Base-by-base conservation (phyloP, 2,329 filamentous ascomycete genomes). In the Neonectria coccinea region DNA sequence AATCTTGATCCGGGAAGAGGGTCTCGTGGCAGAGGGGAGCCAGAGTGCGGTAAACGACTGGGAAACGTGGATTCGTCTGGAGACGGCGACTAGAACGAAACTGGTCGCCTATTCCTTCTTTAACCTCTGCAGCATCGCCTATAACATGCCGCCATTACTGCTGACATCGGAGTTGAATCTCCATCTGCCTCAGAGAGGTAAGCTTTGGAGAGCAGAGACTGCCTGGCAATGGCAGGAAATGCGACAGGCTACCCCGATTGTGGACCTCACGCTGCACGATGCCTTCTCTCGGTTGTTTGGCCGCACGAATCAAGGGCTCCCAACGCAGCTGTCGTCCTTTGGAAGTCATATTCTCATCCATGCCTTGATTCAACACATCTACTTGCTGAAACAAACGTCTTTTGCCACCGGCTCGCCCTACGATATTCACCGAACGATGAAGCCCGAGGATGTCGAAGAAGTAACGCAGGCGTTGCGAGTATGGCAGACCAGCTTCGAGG, bases 291-390 rank as follows among this genome's bases (percentile, higher is more conserved):
- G 84, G 44, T 78, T 90, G 0, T 82, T 90, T 39, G 82, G 85
- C 27, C 83, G 87, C 39, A 78, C 81, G 3, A 79, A 81, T 1
- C 82, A 86, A 65, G 80, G 79, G 0, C 79, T 85, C 1, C 83
- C 83, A 1, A 77, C 81, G 0, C 82, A 84, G 48, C 80, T 88
- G 60, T 88, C 86, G 0, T 87, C 88, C 0, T 77, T 91, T 7
- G 91, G 90, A 1, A 91, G 91, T 70, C 92, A 93, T 68, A 85
- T 92, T 8, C 81, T 93, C 36, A 90, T 93, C 3, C 90, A 92
- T 71, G 90, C 89, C 4, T 76, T 93, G 25, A 85, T 92, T 11
- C 91, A 93, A 70, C 89, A 92, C 66, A 89, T 93, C 16, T 92
- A 90, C 74, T 81, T 92, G 41, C 76, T 91, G 22, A 90, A 91